Evolutionary conservation across 2,329 filamentous ascomycete genomes (phyloP), one percentile per base, ranked within the genome.

Genomic region (Fusarium poae): DNA sequence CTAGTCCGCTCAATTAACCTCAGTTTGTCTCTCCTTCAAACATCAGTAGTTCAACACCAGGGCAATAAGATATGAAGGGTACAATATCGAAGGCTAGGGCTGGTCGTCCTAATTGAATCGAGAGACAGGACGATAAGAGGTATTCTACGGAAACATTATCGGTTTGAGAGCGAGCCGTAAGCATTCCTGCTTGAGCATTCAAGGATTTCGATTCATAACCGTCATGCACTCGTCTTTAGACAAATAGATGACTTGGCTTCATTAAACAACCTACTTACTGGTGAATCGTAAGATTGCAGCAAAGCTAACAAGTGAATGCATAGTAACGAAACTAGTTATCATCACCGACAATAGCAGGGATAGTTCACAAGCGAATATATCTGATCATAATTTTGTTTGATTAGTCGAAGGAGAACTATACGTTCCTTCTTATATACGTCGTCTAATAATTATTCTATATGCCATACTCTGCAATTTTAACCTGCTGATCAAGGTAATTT

Each of bases 371-470:
- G 48, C 48, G 48, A 50, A 50, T 50, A 39, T 29, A 51, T 57
- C 63, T 39, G 23, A 52, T 57, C 45, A 58, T 62, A 59, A 23
- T 21, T 65, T 72, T 53, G 56, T 50, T 55, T 32, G 29, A 68
- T 70, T 68, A 72, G 40, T 56, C 25, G 65, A 65, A 67, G 62
- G 61, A 64, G 57, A 46, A 46, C 30, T 68, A 55, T 71, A 50
- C 50, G 55, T 71, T 58, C 50, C 48, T 49, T 57, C 44, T 50
- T 73, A 74, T 66, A 58, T 70, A 71, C 60, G 56, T 57, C 44
- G 49, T 59, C 50, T 68, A 58, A 58, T 54, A 55, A 70, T 61
- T 70, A 62, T 50, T 68, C 57, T 72, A 74, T 70, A 58, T 70
- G 67, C 57, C 63, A 57, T 56, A 62, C 59, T 61, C 52, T 48